Base-by-base conservation (phyloP, 164 flowering plant species). In the Chloranthus sessilifolius region DNA sequence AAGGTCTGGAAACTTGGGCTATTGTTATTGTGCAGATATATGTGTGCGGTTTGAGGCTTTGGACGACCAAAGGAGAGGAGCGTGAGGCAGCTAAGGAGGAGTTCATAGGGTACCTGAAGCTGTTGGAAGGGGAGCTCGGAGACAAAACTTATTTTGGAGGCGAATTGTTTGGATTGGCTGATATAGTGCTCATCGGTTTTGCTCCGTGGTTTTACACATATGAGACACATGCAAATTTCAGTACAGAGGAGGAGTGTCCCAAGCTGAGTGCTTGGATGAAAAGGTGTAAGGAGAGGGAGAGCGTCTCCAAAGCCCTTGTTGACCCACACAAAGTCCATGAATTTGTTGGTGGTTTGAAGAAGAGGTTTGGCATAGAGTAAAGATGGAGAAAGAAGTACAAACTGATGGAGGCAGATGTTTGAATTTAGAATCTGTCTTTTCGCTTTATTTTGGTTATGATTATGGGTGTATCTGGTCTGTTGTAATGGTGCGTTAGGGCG, bases 101-200 rank as follows among this genome's bases (percentile, higher is more conserved):
- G 2, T 31, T 53, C 14, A 30, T 60, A 4, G 59, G 47, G 14
- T 16, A 0, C 43, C 10, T 61, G 29, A 61, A 54, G 54, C 2
- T 54, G 50, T n/a, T 61, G 29, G 60, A 48, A 55, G 55, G 44
- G n/a, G 55, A 47, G 26, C 50, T 61, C 1, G 55, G 55, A 22
- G 65, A 61, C 34, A 49, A 49, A 38, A 17, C 50, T 2, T 61
- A 30, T 29, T 61, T 61, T n/a, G 55, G 60, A 11, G 65, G 65
- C 1, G 55, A 61, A 4, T 4, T 3, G 4, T 41, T 61, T 7
- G 65, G 65, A 10, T 61, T 31, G 9, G 22, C 55, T 11, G 65
- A 61, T 26, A n/a, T 61, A 7, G 24, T 30, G 0, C 22, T 61
- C 7, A 19, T 61, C 12, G 44, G 50, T 14, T 47, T 54, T 23